phyloP scores from a whole-genome alignment of 805 yeast species.

The Metahyphopichia silvanorum region DNA sequence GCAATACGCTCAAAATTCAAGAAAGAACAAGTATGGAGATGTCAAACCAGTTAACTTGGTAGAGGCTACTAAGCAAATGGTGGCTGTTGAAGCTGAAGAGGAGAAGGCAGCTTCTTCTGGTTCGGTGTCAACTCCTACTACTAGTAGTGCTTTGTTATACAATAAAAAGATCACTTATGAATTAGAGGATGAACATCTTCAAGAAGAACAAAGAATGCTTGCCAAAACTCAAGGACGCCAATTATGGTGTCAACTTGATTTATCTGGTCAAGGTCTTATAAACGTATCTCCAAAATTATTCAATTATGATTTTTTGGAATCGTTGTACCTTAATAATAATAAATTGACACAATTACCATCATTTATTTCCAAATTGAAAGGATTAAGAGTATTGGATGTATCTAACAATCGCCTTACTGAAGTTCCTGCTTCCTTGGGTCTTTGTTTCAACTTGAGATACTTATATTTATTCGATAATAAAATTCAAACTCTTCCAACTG shows the following conservation, averaged over 20 bases:
- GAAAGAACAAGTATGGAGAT: constrained; percentile 41
- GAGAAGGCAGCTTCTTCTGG: constrained; percentile 41
- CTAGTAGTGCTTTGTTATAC: constrained; percentile 38
- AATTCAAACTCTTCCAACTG: constrained; percentile 70
- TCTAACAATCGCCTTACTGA: constrained; percentile 70
- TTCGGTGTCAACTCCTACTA: constrained; percentile 27
- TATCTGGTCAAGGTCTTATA: constrained; percentile 83
- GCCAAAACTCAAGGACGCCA: constrained; percentile 64
- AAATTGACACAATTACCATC: constrained; percentile 66
- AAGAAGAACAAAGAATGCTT: constrained; percentile 62
- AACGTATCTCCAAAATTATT: constrained; percentile 71
- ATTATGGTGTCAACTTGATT: constrained; percentile 91
- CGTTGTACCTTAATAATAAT: constrained; percentile 85
- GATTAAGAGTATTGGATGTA: constrained; percentile 79
- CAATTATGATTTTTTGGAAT: constrained; percentile 79
- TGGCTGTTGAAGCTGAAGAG: constrained; percentile 39
- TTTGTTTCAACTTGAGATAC: constrained; percentile 74
- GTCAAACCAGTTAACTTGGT: constrained; percentile 36
- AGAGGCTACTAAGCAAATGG: constrained; percentile 40
- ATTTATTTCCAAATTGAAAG: constrained; percentile 62
- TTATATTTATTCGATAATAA: constrained; percentile 86
- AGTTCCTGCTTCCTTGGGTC: constrained; percentile 84
- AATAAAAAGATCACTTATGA: constrained; percentile 41
- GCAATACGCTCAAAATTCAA: constrained; percentile 68
- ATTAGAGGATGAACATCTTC: constrained; percentile 48